Evolutionary conservation across 192 early-diverging fungal species (phyloP), one percentile per base, ranked within the genome.

Genomic region (Funneliformis geosporum): DNA sequence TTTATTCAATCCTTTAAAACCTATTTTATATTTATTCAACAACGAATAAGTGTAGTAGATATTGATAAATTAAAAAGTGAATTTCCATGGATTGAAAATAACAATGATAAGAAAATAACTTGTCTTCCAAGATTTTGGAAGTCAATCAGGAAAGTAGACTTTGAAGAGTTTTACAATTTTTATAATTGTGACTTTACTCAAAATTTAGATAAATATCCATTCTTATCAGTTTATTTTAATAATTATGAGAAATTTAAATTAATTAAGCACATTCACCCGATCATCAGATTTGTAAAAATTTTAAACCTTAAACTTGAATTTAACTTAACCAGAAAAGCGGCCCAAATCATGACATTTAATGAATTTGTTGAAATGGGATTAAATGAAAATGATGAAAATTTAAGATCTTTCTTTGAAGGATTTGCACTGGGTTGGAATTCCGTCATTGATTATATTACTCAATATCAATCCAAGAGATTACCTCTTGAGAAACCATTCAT

Each of bases 211-310:
- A 50, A 62, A 18, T 76, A 78, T 44, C 79, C 79, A 16, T 80
- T 80, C 39, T 5, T 80, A 33, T 55, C 14, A 11, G 25, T 67
- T 47, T 80, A 76, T 59, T 60, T 80, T 62, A 65, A 75, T n/a
- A n/a, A 66, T 25, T 50, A 42, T 12, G 21, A 80, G 16, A 75
- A 21, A 14, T 75, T 80, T n/a, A 8, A 10, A 0, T 11, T 65
- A 8, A 14, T 79, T 5, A 44, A 71, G 23, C n/a, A 79, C 44
- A n/a, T 79, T n/a, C 33, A 28, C 21, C 66, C 78, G 16, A 79
- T 79, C 6, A 55, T 79, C 9, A 75, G 40, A 61, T 80, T 80
- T 46, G 46, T 68, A 21, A n/a, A 80, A 60, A 59, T 75, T 18
- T 25, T 80, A 39, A 38, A 60, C 8, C 23, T 33, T 0, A 21